Evolutionary conservation across 1,284 basidiomycete species (phyloP).

Genomic region (Sanghuangporus weigelae): DNA sequence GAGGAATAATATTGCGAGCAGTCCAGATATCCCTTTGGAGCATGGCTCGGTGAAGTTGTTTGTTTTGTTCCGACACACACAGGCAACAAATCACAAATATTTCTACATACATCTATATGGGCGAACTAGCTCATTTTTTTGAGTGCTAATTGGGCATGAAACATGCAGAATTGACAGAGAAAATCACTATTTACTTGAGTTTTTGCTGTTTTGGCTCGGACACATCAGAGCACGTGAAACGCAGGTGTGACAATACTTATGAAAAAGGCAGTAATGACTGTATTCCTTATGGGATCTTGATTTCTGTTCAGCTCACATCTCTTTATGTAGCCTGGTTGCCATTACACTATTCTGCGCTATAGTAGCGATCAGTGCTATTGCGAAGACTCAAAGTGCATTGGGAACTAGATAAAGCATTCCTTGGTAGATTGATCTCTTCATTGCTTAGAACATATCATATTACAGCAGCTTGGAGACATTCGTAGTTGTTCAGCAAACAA

Average conservation of each 20-base stretch:
- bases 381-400: background rate
- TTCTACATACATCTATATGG: background rate
- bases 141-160: no score
- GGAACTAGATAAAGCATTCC: background rate
- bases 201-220: background rate
- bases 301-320: background rate
- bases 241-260: background rate
- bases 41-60: background rate
- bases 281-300: slow-evolving; percentile 4
- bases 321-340: background rate
- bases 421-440: background rate
- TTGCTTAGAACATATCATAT: background rate
- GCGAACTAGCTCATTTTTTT: no score
- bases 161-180: no score
- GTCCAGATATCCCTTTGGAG: background rate
- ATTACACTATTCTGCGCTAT: background rate
- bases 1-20: background rate
- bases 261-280: background rate
- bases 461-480: background rate
- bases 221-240: background rate
- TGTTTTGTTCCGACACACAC: background rate
- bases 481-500: background rate
- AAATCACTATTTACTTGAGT: no score
- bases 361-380: background rate
- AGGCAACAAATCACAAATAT: background rate